phyloP scores from a whole-genome alignment of 1,284 basidiomycete genomes.

The Marasmius fiardii region DNA sequence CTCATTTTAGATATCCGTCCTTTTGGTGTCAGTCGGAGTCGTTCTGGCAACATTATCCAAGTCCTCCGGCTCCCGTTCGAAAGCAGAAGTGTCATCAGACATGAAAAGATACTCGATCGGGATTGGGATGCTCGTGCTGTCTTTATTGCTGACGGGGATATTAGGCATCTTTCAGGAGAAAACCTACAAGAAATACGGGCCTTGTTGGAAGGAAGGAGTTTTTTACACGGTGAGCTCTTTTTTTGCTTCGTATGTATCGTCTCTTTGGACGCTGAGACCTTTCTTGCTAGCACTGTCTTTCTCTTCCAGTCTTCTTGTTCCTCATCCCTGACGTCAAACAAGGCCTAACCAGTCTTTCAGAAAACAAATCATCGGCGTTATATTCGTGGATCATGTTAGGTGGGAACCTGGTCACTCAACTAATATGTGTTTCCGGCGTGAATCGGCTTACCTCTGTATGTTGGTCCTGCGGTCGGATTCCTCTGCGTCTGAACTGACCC shows the following conservation, averaged over 20 bases:
- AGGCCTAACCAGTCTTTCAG: conserved; percentile 46
- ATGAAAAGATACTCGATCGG: conserved; percentile 61
- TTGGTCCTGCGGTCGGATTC: conserved; percentile 13
- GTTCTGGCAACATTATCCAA: conserved; percentile 72
- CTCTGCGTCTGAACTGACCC: background rate
- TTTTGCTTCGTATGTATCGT: background rate
- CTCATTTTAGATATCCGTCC: conserved; percentile 55
- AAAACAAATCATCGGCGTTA: conserved; percentile 19
- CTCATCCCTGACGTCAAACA: conserved; percentile 54
- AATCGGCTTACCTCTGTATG: conserved; percentile 77
- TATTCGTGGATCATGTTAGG: conserved; percentile 53
- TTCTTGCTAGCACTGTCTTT: conserved; percentile 55
- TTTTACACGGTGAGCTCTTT: conserved; percentile 71
- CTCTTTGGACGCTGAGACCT: background rate
- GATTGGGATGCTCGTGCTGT: conserved; percentile 67
- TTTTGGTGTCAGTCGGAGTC: conserved; percentile 74
- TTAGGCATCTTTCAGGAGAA: conserved; percentile 81
- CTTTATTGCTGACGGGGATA: conserved; percentile 70
- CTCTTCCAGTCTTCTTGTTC: conserved; percentile 73
- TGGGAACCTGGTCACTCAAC: conserved; percentile 75
- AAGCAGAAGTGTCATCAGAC: conserved; percentile 19
- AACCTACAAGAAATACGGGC: conserved; percentile 71
- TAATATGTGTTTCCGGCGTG: conserved; percentile 85
- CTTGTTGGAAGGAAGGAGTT: conserved; percentile 83
- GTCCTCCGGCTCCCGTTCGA: conserved; percentile 36